phyloP scores from a whole-genome alignment of 768 basidiomycete genomes.

The Cyclocybe cylindracea region DNA sequence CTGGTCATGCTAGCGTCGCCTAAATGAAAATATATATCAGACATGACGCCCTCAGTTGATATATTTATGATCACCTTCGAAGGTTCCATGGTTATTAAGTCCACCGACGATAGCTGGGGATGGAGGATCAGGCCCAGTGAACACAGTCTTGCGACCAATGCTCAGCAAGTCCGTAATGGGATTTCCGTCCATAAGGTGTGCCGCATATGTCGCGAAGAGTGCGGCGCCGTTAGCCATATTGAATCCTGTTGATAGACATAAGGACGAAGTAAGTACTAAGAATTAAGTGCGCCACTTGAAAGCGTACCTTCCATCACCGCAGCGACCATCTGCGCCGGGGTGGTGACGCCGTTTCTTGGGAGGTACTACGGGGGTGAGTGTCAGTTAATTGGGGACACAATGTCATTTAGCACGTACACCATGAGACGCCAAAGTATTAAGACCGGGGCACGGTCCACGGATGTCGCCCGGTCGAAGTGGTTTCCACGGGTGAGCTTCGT shows the following conservation, averaged over 20 bases:
- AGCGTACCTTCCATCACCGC: conserved; percentile 16
- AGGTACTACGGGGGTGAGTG: conserved; percentile 7
- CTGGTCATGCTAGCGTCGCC: too few relatives aligned
- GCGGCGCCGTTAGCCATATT: neutral
- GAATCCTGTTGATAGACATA: too few relatives aligned
- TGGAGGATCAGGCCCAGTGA: conserved; percentile 19
- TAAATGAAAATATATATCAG: too few relatives aligned
- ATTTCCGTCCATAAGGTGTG: neutral
- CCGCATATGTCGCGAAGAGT: neutral
- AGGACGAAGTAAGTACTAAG: too few relatives aligned
- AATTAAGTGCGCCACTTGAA: too few relatives aligned
- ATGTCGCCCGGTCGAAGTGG: conserved; percentile 11
- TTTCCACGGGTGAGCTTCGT: conserved; percentile 16
- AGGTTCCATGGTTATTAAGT: conserved; percentile 18
- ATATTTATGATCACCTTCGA: conserved; percentile 17
- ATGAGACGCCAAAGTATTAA: conserved; percentile 22
- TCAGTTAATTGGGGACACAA: neutral
- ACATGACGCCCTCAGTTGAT: neutral
- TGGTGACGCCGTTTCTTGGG: conserved; percentile 11
- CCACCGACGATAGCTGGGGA: conserved; percentile 21
- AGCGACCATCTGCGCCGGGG: conserved; percentile 8
- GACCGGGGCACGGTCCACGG: conserved; percentile 19
- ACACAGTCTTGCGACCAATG: conserved; percentile 16
- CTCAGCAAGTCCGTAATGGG: conserved; percentile 14
- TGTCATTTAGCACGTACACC: conserved; percentile 8